A percentile compares a stretch with the other conserved stretches of the same genome.
phyloP scores from a whole-genome alignment of 495 filamentous ascomycete species.

The Aspergillus incahuasiensis region DNA sequence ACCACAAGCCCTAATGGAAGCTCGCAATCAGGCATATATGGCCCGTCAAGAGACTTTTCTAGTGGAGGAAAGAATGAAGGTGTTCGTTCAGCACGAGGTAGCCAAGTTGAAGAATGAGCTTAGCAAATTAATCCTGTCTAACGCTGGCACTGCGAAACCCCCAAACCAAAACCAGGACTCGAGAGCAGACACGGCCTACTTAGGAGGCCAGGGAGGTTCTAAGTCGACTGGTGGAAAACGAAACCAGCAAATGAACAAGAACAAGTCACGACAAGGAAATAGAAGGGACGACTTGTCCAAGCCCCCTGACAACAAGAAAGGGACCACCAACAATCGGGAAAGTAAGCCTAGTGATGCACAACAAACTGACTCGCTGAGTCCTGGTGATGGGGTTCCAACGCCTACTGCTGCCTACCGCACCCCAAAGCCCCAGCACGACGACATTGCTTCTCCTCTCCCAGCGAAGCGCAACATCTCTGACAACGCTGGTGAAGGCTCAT shows the following conservation, averaged over 20 bases:
- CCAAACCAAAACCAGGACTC: neutral
- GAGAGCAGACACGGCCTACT: neutral
- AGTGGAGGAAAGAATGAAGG: constrained; percentile 12
- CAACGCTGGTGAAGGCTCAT: neutral
- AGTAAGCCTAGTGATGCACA: neutral
- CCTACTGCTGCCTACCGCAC: constrained; percentile 12
- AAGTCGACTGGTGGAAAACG: neutral
- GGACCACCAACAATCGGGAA: neutral
- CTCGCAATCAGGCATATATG: constrained; percentile 7
- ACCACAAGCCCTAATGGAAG: constrained; percentile 5
- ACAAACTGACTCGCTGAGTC: neutral
- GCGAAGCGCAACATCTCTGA: neutral
- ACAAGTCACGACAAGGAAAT: neutral
- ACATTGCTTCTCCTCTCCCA: neutral
- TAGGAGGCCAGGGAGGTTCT: neutral
- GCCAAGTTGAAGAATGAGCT: constrained; percentile 14
- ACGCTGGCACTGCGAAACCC: neutral
- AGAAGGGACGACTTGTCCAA: neutral
- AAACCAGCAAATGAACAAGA: constrained; percentile 2
- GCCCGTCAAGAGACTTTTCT: constrained; percentile 10
- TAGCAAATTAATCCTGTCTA: neutral
- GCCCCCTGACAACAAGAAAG: neutral
- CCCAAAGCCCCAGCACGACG: neutral
- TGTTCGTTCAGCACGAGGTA: constrained; percentile 14
- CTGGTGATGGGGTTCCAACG: constrained; percentile 4